Base-by-base conservation (phyloP, 441 rosid genomes). In the Populus tomentosa region DNA sequence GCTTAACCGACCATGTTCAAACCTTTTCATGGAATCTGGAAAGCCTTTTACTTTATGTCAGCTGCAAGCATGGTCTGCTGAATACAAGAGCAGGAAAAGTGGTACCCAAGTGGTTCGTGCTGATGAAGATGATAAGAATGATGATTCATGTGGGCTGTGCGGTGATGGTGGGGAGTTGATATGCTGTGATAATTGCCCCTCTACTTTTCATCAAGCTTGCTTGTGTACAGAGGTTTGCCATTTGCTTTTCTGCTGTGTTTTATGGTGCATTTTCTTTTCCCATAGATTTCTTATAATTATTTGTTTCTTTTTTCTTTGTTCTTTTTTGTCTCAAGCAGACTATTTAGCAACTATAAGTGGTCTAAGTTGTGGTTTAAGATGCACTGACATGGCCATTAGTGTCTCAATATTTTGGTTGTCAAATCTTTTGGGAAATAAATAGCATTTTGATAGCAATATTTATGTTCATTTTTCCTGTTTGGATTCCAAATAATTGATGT, bases 161-260 rank as follows among this genome's bases (percentile, higher is more conserved):
- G 99, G 97, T 82, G 93, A 92, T 78, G 97, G 89, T 28, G 99
- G 99, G 53, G 97, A 92, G 84, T 83, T 95, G 86, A 87, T 95
- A 83, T 95, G 99, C 84, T 95, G 99, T 74, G 99, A 95, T 79
- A 89, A 92, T 78, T 95, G 98, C 78, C 99, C 99, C 36, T 89
- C 98, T 66, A 90, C 98, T 74, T 95, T 87, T 82, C 99, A 95
- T 83, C 91, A 81, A 86, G 85, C 87, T 76, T 95, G 99, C 92
- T 85, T 95, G 84, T 85, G 89, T 77, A 79, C 90, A 65, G 86
- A 94, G 99, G 99, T 95, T 81, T 76, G 85, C 76, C 71, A 76
- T 77, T 86, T 67, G 40, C 80, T 81, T 71, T 32, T 78, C 73
- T 76, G 18, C n/a, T 23, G 28, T 76, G 10, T 59, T 53, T 65